Percentiles rank a stretch among this genome's conserved stretches.
phyloP scores from a whole-genome alignment of 495 filamentous ascomycete genomes.

The Xanthoparmelia taractica region DNA sequence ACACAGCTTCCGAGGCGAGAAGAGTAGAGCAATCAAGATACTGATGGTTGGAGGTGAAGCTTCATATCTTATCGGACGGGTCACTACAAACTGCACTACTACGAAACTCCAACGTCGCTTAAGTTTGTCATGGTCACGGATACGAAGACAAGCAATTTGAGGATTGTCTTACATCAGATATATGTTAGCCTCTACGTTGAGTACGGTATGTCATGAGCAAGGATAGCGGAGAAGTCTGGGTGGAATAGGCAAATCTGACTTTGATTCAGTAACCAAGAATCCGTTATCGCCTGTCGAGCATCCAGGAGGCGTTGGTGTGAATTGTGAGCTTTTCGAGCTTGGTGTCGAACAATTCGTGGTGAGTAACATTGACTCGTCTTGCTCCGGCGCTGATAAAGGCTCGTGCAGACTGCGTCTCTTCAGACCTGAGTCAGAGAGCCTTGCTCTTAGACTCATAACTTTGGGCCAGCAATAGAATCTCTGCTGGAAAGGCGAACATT shows the following conservation, averaged over 20 bases:
- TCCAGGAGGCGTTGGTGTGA: constrained; percentile 77
- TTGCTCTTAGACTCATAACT: background rate
- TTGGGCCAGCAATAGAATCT: background rate
- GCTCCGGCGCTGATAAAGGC: constrained; percentile 5
- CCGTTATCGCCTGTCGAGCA: constrained; percentile 86
- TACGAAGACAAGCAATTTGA: constrained; percentile 78
- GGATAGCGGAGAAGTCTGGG: background rate
- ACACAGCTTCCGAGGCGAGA: constrained; percentile 18
- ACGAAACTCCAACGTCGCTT: constrained; percentile 90
- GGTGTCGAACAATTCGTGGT: constrained; percentile 82
- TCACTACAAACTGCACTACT: constrained; percentile 98
- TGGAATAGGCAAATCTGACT: constrained; percentile 10
- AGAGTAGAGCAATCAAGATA: background rate
- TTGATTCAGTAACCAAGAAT: constrained; percentile 75
- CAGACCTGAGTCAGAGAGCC: constrained; percentile 18
- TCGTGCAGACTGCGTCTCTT: constrained; percentile 24
- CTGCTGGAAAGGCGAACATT: too few relatives aligned
- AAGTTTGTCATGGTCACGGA: constrained; percentile 98
- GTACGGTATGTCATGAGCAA: constrained; percentile 57
- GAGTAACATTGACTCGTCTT: constrained; percentile 23
- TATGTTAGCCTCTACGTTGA: constrained; percentile 97
- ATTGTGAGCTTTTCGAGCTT: constrained; percentile 89
- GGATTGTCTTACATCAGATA: constrained; percentile 91
- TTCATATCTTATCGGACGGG: constrained; percentile 85
- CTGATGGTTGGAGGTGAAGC: constrained; percentile 38